phyloP scores from a whole-genome alignment of 805 yeast genomes.

The Kuraishia capsulata region DNA sequence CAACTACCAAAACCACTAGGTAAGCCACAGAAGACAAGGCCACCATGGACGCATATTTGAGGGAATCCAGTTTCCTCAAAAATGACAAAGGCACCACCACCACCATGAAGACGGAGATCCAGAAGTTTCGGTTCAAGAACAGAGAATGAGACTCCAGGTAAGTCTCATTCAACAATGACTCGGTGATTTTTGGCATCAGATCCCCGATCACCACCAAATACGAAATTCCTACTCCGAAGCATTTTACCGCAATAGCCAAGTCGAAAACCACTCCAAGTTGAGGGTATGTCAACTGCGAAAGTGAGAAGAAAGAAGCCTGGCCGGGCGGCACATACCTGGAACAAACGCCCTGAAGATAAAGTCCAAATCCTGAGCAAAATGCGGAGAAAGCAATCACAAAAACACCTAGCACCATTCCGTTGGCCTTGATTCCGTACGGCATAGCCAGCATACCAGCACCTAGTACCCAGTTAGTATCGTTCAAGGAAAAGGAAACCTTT shows the following conservation, averaged over 20 bases:
- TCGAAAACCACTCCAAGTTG: slow-evolving; percentile 54
- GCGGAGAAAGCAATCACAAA: slow-evolving; percentile 31
- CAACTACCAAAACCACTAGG: slow-evolving; percentile 60
- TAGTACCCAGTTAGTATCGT: not conserved
- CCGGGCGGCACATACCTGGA: slow-evolving; percentile 46
- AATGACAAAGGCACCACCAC: slow-evolving; percentile 59
- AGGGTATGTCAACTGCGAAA: slow-evolving; percentile 54
- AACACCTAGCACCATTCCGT: slow-evolving; percentile 36
- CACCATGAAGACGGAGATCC: slow-evolving; percentile 54
- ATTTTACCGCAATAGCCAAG: slow-evolving; percentile 59
- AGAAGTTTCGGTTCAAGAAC: slow-evolving; percentile 37
- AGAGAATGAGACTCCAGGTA: slow-evolving; percentile 10
- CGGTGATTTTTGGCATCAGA: slow-evolving; percentile 51
- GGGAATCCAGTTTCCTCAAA: slow-evolving; percentile 66
- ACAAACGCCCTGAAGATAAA: slow-evolving; percentile 52
- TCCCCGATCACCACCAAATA: slow-evolving; percentile 67
- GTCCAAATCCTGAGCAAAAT: slow-evolving; percentile 45
- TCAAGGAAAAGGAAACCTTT: not conserved
- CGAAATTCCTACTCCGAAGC: slow-evolving; percentile 64
- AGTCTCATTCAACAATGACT: slow-evolving; percentile 14
- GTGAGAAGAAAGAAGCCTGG: slow-evolving; percentile 57
- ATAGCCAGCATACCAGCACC: slow-evolving; percentile 67
- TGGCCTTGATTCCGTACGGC: slow-evolving; percentile 54
- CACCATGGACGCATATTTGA: slow-evolving; percentile 76
- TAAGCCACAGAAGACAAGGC: slow-evolving; percentile 79